A percentile compares a stretch with the other conserved stretches of the same genome.
phyloP scores from a whole-genome alignment of 306 rosid genomes.

The Trichosanthes cucumerina region DNA sequence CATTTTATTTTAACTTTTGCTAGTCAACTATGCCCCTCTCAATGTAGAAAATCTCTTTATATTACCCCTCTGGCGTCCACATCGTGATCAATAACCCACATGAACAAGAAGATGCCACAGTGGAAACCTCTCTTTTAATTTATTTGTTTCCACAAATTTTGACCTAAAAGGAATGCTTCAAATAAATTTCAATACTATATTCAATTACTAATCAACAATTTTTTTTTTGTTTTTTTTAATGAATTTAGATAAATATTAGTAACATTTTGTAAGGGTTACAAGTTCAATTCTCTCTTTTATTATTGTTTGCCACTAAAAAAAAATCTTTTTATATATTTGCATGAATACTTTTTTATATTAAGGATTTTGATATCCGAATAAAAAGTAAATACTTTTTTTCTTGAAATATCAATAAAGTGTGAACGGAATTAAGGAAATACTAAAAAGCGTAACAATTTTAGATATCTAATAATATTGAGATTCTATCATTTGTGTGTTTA shows the following conservation, averaged over 20 bases:
- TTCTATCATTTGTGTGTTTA: no score
- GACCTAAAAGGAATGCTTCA: not conserved
- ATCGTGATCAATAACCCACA: not conserved
- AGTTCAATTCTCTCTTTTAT: no score
- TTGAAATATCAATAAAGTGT: no score
- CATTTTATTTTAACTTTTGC: not conserved
- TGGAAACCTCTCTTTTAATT: not conserved
- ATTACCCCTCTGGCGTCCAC: not conserved
- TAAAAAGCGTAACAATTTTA: no score
- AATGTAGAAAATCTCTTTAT: not conserved
- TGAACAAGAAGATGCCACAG: conserved; percentile 2
- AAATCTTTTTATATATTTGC: no score
- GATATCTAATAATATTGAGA: no score
- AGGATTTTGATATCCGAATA: not conserved
- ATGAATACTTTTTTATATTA: no score
- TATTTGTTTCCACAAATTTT: no score
- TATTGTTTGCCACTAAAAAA: no score
- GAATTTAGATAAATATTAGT: no score
- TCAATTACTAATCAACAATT: not conserved
- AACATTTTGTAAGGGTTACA: no score
- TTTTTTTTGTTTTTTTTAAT: not conserved
- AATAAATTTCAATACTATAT: not conserved
- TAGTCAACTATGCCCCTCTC: not conserved
- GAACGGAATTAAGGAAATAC: no score
- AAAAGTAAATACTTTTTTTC: not conserved